phyloP scores from a whole-genome alignment of 2,329 filamentous ascomycete genomes.

The Hymenoscyphus repandus region DNA sequence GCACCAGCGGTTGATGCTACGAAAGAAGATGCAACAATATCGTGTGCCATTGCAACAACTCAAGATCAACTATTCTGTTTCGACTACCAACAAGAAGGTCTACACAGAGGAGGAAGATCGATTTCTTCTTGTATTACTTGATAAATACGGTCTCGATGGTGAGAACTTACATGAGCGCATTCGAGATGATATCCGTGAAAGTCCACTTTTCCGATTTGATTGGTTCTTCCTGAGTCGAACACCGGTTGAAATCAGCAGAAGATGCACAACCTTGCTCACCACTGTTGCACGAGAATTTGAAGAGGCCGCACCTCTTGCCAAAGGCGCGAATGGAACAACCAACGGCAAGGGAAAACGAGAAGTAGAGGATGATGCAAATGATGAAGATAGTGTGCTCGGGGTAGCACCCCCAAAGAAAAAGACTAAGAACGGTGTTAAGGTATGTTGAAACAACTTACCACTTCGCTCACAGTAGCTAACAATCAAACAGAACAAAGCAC shows the following conservation, averaged over 20 bases:
- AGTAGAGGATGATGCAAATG: constrained; percentile 74
- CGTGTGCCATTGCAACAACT: constrained; percentile 96
- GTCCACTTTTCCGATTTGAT: constrained; percentile 92
- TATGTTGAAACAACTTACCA: constrained; percentile 18
- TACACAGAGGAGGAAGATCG: constrained; percentile 98
- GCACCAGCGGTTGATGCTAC: constrained; percentile 86
- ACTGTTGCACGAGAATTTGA: constrained; percentile 96
- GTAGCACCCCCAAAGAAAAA: constrained; percentile 92
- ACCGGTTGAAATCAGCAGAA: constrained; percentile 82
- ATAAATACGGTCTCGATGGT: constrained; percentile 86
- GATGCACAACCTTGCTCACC: constrained; percentile 90
- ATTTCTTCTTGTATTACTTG: constrained; percentile 88
- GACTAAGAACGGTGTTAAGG: constrained; percentile 79
- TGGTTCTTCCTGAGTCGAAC: constrained; percentile 99
- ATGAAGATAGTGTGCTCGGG: constrained; percentile 74
- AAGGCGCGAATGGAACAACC: constrained; percentile 44
- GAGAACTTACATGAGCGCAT: constrained; percentile 90
- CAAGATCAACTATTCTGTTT: constrained; percentile 98
- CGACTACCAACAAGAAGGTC: constrained; percentile 99
- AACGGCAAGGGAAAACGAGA: constrained; percentile 73
- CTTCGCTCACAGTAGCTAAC: constrained; percentile 15
- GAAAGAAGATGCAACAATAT: constrained; percentile 94
- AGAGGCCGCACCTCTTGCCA: constrained; percentile 44
- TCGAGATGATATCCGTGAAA: constrained; percentile 93
- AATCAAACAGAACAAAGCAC: constrained; percentile 72